Evolutionary conservation across 169 alveolate species (phyloP).

Genomic region (Eimeria sp.): DNA sequence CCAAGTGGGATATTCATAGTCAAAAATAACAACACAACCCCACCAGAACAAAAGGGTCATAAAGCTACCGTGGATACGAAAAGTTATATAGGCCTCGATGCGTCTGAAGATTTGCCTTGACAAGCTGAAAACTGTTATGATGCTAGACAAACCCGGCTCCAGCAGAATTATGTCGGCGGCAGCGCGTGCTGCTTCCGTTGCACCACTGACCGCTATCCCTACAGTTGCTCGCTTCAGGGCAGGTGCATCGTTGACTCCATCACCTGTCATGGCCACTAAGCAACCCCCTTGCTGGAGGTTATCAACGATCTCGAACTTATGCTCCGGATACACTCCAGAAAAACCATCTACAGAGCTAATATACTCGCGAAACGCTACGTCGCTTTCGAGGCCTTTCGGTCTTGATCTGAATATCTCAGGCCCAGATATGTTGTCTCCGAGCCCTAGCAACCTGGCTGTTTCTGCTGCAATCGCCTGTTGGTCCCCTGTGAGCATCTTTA

Average conservation of each 20-base stretch:
- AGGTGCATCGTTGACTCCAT: conserved; percentile 97
- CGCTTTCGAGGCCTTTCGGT: conserved; percentile 71
- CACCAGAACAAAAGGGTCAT: conserved; percentile 85
- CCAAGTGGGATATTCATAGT: conserved; percentile 80
- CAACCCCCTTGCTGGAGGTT: conserved; percentile 84
- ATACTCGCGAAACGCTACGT: conserved; percentile 56
- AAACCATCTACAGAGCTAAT: conserved; percentile 84
- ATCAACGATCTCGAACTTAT: conserved; percentile 91
- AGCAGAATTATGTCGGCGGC: conserved; percentile 94
- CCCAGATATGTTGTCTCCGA: conserved; percentile 86
- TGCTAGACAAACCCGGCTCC: conserved; percentile 93
- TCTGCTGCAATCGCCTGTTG: conserved; percentile 90
- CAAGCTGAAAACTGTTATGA: conserved; percentile 90
- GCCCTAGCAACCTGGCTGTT: conserved; percentile 87
- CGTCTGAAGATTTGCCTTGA: conserved; percentile 92
- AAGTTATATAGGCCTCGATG: conserved; percentile 90
- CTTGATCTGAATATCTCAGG: conserved; percentile 81
- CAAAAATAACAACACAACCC: conserved; percentile 79
- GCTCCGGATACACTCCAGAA: conserved; percentile 92
- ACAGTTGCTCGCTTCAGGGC: conserved; percentile 95
- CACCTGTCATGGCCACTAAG: conserved; percentile 97
- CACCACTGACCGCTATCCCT: conserved; percentile 96
- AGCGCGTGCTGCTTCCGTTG: conserved; percentile 94
- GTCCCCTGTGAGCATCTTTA: conserved; percentile 96
- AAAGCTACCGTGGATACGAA: conserved; percentile 83